phyloP scores from a whole-genome alignment of 805 yeast species.

The Cyberlindnera xishuangbannaensis region DNA sequence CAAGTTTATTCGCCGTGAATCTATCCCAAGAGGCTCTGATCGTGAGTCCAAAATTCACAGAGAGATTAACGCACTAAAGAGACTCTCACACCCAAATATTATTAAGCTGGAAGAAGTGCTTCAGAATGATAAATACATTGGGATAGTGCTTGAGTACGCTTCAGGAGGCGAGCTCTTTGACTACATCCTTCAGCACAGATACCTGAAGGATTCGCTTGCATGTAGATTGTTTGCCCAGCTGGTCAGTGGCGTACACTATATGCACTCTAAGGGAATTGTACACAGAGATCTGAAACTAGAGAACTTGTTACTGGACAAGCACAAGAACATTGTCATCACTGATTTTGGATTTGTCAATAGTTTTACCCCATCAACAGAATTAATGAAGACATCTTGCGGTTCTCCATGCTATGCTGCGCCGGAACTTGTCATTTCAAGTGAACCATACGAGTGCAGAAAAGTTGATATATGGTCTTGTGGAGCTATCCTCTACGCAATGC shows the following conservation, averaged over 20 bases:
- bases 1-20: slow-evolving; percentile 82
- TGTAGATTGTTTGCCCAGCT: slow-evolving; percentile 87
- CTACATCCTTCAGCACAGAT: slow-evolving; percentile 79
- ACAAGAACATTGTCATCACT: slow-evolving; percentile 68
- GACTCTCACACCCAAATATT: slow-evolving; percentile 88
- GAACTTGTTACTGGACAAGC: slow-evolving; percentile 61
- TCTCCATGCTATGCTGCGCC: slow-evolving; percentile 96
- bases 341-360: slow-evolving; percentile 93
- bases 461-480: slow-evolving; percentile 98
- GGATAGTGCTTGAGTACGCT: slow-evolving; percentile 94
- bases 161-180: slow-evolving; percentile 97
- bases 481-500: slow-evolving; percentile 90
- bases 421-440: slow-evolving; percentile 81
- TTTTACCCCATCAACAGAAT: slow-evolving; percentile 51
- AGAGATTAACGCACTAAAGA: slow-evolving; percentile 85
- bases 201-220: slow-evolving; percentile 81
- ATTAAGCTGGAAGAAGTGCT: slow-evolving; percentile 87
- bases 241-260: slow-evolving; percentile 86
- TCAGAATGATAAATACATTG: slow-evolving; percentile 91
- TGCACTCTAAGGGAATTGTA: slow-evolving; percentile 64
- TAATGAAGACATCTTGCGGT: slow-evolving; percentile 86
- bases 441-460: slow-evolving; percentile 85
- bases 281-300: slow-evolving; percentile 83
- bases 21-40: slow-evolving; percentile 80
- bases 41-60: slow-evolving; percentile 86